A percentile compares a stretch with the other conserved stretches of the same genome.
phyloP scores from a whole-genome alignment of 148 eudicot species.

The Amaranthus palmeri region DNA sequence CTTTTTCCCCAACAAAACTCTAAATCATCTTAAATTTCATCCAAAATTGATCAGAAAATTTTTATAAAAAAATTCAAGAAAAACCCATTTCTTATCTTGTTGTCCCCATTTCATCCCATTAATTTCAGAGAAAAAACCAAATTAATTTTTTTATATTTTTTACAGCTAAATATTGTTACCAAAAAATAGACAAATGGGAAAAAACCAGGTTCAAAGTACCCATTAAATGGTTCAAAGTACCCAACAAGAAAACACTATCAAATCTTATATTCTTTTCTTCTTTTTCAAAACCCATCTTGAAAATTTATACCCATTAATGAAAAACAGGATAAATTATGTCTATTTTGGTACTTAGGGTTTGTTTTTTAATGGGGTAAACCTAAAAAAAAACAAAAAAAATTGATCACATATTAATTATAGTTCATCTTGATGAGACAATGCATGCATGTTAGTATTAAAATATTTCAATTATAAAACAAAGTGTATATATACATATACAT shows the following conservation, averaged over 20 bases:
- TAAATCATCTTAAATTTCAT: slow-evolving; percentile 32
- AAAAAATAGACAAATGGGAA: slow-evolving; percentile 35
- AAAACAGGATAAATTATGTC: slow-evolving; percentile 14
- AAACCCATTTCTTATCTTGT: slow-evolving; percentile 33
- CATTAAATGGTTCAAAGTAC: slow-evolving; percentile 26
- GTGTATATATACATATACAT: too few species aligned
- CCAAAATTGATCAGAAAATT: slow-evolving; percentile 39
- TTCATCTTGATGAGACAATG: too few species aligned
- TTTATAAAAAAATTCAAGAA: slow-evolving; percentile 31
- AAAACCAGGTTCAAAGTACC: slow-evolving; percentile 78
- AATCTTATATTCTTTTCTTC: slow-evolving; percentile 40
- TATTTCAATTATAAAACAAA: too few species aligned
- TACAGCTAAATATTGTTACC: slow-evolving; percentile 70
- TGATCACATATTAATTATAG: too few species aligned
- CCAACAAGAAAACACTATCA: slow-evolving; percentile 16
- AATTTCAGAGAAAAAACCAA: slow-evolving; percentile 48
- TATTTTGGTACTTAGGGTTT: slow-evolving; percentile 28
- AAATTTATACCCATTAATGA: not conserved
- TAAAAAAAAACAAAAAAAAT: too few species aligned
- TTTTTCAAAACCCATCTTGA: slow-evolving; percentile 12
- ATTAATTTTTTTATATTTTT: slow-evolving; percentile 42
- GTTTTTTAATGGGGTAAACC: too few species aligned
- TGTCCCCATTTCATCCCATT: slow-evolving; percentile 24
- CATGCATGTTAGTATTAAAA: too few species aligned
- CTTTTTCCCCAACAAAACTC: not conserved